These are phyloP conservation scores for Candida taoyuanica DNA, from an alignment of 805 yeast genomes.

Conservation along the genomic window DNA sequence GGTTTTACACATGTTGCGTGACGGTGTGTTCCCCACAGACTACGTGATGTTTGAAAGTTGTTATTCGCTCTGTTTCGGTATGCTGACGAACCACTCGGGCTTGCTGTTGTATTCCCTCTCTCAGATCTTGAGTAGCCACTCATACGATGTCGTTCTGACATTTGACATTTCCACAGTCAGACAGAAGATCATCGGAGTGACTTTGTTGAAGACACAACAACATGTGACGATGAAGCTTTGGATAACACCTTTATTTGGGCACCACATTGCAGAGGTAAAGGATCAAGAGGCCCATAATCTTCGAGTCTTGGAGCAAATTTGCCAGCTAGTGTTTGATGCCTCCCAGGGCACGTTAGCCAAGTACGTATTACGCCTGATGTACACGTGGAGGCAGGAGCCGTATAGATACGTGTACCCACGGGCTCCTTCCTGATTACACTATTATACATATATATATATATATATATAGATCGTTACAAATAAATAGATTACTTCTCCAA, in stretches of 20 bases:
- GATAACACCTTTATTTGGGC: neutral
- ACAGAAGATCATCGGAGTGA: conserved; percentile 1
- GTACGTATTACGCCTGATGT: neutral
- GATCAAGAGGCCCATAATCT: neutral
- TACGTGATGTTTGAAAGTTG: neutral
- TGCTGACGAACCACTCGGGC: neutral
- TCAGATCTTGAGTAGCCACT: conserved; percentile 1
- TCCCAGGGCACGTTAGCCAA: neutral
- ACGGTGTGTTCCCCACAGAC: neutral
- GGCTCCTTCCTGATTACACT: too few species aligned
- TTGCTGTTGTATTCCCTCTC: conserved; percentile 1
- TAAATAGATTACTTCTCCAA: conserved; percentile 13
- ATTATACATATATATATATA: neutral
- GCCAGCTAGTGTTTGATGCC: conserved; percentile 6
- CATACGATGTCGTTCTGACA: conserved; percentile 1
- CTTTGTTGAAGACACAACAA: conserved; percentile 1
- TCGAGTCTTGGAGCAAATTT: neutral
- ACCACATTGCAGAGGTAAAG: too few species aligned
- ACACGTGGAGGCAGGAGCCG: neutral
- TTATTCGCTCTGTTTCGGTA: neutral
- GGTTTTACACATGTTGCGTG: conserved; percentile 2
- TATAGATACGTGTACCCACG: neutral
- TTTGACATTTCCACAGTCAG: conserved; percentile 3
- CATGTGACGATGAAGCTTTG: conserved; percentile 1
- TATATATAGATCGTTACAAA: neutral